Evolutionary conservation across 2,329 filamentous ascomycete genomes (phyloP).

Genomic region (Stenocarpella maydis): DNA sequence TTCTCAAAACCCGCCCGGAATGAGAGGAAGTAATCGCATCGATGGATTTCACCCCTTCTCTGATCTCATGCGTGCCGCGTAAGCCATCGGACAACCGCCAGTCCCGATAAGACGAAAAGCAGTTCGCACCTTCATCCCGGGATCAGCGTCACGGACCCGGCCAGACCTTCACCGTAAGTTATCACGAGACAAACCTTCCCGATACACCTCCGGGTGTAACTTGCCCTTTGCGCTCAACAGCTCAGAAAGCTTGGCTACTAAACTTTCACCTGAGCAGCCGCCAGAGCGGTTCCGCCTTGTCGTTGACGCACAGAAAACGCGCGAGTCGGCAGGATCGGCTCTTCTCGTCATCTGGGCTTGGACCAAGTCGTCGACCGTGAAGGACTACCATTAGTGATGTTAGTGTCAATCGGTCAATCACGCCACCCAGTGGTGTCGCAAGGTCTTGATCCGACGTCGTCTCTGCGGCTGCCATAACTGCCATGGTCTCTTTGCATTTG

Average conservation of each 20-base stretch:
- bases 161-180: slow-evolving; percentile 34
- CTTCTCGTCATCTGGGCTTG: slow-evolving; percentile 9
- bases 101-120: background rate
- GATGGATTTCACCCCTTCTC: background rate
- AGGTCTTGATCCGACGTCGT: slow-evolving; percentile 53
- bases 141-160: slow-evolving; percentile 20
- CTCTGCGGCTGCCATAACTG: slow-evolving; percentile 37
- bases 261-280: slow-evolving; percentile 29
- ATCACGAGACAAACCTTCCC: slow-evolving; percentile 17
- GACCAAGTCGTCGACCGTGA: background rate
- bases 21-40: slow-evolving; percentile 7
- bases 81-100: background rate
- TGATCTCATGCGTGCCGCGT: background rate
- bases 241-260: background rate
- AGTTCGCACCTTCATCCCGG: slow-evolving; percentile 15
- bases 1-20: slow-evolving; percentile 55
- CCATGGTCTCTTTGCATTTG: slow-evolving; percentile 34
- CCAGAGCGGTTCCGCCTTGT: slow-evolving; percentile 25
- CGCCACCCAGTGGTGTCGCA: slow-evolving; percentile 52
- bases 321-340: slow-evolving; percentile 12
- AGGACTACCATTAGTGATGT: slow-evolving; percentile 5
- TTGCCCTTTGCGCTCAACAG: slow-evolving; percentile 18
- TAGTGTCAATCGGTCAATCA: slow-evolving; percentile 52
- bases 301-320: slow-evolving; percentile 1
- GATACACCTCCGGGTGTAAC: slow-evolving; percentile 18